These are phyloP conservation scores for Torulaspora indica DNA, from an alignment of 805 yeast genomes.

Conservation along the genomic window DNA sequence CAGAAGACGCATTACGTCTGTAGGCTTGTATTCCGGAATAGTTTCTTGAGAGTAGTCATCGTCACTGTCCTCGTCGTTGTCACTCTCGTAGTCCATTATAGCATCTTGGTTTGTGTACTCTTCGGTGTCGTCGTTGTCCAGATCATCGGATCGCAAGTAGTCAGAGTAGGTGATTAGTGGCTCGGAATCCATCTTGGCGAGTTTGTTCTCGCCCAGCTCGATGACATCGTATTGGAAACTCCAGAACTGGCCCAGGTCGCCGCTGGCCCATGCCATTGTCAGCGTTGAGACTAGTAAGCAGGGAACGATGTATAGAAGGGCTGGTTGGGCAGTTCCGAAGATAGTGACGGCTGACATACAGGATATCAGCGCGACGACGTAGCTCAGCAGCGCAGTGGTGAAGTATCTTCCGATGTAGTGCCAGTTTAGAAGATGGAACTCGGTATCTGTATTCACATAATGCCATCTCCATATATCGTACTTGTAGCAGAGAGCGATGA, in stretches of 20 bases:
- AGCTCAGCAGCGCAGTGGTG: conserved; percentile 42
- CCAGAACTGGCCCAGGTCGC: conserved; percentile 44
- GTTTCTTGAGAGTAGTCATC: conserved; percentile 7
- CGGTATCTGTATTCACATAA: conserved; percentile 28
- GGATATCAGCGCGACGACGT: conserved; percentile 42
- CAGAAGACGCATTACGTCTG: conserved; percentile 7
- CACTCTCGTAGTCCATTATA: conserved; percentile 11
- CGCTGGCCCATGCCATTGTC: conserved; percentile 35
- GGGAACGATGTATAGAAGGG: conserved; percentile 61
- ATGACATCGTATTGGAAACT: conserved; percentile 31
- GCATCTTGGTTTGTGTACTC: conserved; percentile 17
- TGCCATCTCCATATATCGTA: conserved; percentile 47
- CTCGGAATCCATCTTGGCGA: conserved; percentile 10
- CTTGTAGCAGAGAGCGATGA: conserved; percentile 49
- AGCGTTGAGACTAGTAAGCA: conserved; percentile 36
- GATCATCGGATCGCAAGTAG: conserved; percentile 12
- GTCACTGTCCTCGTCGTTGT: conserved; percentile 12
- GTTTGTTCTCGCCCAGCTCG: conserved; percentile 11
- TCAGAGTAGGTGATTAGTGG: conserved; percentile 27
- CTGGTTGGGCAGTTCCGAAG: conserved; percentile 57
- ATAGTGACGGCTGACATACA: conserved; percentile 42
- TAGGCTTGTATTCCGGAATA: conserved; percentile 8
- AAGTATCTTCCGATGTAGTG: conserved; percentile 46
- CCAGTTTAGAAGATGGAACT: conserved; percentile 40
- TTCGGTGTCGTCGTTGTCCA: conserved; percentile 16